A percentile compares a stretch with the other conserved stretches of the same genome.
Conservation (phyloP, 768 basidiomycete genomes). For the Lactarius sp. region DNA sequence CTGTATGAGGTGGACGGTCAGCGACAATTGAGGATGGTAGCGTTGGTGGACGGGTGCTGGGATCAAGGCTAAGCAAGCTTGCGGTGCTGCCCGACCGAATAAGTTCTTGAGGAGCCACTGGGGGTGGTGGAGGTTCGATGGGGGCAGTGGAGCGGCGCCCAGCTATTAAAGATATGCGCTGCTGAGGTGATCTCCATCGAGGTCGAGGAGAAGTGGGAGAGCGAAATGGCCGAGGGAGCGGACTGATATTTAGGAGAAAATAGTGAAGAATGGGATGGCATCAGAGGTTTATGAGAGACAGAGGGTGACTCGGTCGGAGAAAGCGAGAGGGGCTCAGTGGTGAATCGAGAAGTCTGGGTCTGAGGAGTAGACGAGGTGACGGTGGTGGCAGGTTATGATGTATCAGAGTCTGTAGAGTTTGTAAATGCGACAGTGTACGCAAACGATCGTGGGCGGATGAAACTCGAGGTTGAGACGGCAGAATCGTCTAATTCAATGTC, state of each 20-base stretch:
- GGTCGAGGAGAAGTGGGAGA: constrained; percentile 57
- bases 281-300: constrained; percentile 29
- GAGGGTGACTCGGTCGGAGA: constrained; percentile 31
- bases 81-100: constrained; percentile 59
- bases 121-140: constrained; percentile 65
- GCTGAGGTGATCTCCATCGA: constrained; percentile 75
- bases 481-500: constrained; percentile 17
- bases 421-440: constrained; percentile 17
- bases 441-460: constrained; percentile 20
- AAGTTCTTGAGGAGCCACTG: constrained; percentile 55
- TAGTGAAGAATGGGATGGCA: constrained; percentile 21
- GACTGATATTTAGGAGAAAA: constrained; percentile 31
- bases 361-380: constrained; percentile 22
- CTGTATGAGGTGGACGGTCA: no score
- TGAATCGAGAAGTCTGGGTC: constrained; percentile 24
- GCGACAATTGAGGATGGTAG: constrained; percentile 43
- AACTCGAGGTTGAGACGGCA: constrained; percentile 3
- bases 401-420: constrained; percentile 26
- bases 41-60: constrained; percentile 60
- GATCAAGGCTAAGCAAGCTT: constrained; percentile 55
- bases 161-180: constrained; percentile 78
- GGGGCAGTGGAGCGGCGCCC: constrained; percentile 75
- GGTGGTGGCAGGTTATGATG: constrained; percentile 28
- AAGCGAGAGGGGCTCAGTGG: constrained; percentile 30
- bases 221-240: constrained; percentile 35